Conservation (phyloP, 2,329 filamentous ascomycete species). For the Epichloe scottii region DNA sequence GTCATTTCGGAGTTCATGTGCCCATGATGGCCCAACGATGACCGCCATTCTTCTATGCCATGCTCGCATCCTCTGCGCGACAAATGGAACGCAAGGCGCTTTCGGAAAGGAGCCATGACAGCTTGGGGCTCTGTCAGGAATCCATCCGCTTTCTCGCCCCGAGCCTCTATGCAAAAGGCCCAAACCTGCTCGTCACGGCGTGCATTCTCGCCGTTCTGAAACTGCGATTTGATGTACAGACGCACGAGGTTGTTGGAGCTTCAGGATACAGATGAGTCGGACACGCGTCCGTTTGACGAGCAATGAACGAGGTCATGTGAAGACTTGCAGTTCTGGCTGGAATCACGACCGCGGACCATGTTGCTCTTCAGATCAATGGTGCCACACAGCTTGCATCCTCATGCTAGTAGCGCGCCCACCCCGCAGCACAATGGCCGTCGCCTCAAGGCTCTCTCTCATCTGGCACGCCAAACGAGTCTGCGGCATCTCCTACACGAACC, state of each 20-base stretch:
- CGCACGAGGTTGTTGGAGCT: slow-evolving; percentile 25
- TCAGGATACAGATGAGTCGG: slow-evolving; percentile 26
- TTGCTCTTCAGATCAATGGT: slow-evolving; percentile 35
- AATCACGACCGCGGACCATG: slow-evolving; percentile 28
- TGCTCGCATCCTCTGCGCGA: slow-evolving; percentile 40
- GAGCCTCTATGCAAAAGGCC: slow-evolving; percentile 28
- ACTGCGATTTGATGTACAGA: slow-evolving; percentile 30
- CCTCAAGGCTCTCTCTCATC: slow-evolving; percentile 6
- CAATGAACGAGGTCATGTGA: slow-evolving; percentile 33
- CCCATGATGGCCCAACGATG: slow-evolving; percentile 34
- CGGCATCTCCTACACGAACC: slow-evolving; percentile 37
- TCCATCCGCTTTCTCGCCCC: slow-evolving; percentile 32
- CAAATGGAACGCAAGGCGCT: slow-evolving; percentile 38
- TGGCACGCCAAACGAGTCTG: slow-evolving; percentile 24
- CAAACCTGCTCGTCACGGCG: slow-evolving; percentile 32
- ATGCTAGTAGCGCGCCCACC: slow-evolving; percentile 23
- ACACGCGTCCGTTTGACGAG: slow-evolving; percentile 22
- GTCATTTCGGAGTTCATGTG: slow-evolving; percentile 38
- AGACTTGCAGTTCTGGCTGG: slow-evolving; percentile 33
- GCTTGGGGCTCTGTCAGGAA: slow-evolving; percentile 40
- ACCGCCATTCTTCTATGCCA: slow-evolving; percentile 32
- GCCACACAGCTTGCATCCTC: slow-evolving; percentile 35
- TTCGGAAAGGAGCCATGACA: slow-evolving; percentile 33
- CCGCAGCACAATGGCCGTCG: slow-evolving; percentile 15
- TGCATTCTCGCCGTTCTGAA: slow-evolving; percentile 35